Conservation (phyloP, 2,329 filamentous ascomycete species). For the Sporothrix pseudoabietina region DNA sequence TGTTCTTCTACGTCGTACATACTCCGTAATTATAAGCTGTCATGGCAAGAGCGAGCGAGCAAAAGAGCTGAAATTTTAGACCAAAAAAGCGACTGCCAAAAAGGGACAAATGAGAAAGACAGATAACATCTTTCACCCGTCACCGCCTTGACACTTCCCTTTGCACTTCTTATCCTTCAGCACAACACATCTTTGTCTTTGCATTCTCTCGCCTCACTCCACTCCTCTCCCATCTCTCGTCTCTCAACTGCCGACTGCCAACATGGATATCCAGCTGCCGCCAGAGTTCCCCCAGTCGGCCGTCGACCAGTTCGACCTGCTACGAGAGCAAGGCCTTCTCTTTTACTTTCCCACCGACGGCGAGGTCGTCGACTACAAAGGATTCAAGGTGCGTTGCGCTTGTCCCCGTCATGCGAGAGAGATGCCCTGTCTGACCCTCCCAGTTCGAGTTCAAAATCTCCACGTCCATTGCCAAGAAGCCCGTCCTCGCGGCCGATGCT, state of each 20-base stretch:
- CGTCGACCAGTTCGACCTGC: conserved; percentile 33
- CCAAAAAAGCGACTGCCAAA: background rate
- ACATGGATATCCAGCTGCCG: conserved; percentile 31
- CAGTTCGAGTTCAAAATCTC: conserved; percentile 40
- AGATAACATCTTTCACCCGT: background rate
- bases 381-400: conserved; percentile 27
- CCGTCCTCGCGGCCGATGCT: conserved; percentile 35
- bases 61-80: conserved; percentile 11
- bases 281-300: conserved; percentile 30
- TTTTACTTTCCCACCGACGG: conserved; percentile 32
- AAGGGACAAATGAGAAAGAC: background rate
- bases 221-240: background rate
- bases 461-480: conserved; percentile 36
- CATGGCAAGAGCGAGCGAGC: background rate
- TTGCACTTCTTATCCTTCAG: background rate
- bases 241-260: background rate
- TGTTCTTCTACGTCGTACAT: background rate
- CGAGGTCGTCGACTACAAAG: conserved; percentile 30
- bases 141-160: background rate
- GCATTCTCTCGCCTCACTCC: no score
- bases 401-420: no score
- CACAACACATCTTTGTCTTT: background rate
- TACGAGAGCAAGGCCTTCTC: conserved; percentile 31
- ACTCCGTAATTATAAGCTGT: background rate
- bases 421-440: background rate